Conservation (phyloP, 2,329 filamentous ascomycete genomes). For the Aspergillus arachidicola region DNA sequence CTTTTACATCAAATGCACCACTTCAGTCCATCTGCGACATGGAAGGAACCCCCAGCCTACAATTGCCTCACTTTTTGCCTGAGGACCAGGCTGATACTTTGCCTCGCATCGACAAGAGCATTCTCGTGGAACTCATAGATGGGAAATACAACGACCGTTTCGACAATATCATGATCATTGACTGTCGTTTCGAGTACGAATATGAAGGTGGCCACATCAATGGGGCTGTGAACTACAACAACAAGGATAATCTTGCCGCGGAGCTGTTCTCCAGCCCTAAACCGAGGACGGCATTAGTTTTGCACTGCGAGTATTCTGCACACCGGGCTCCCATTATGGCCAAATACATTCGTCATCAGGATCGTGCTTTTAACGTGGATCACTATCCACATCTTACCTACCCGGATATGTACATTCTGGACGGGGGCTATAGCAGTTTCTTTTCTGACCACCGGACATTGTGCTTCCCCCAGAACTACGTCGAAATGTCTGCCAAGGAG, state of each 20-base stretch:
- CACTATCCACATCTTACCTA: constrained; percentile 88
- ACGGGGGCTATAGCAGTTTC: constrained; percentile 94
- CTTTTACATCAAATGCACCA: constrained; percentile 55
- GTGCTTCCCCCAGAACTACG: constrained; percentile 93
- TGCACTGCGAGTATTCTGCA: constrained; percentile 98
- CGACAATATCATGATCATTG: constrained; percentile 82
- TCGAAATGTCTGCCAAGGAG: constrained; percentile 92
- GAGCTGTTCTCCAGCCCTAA: constrained; percentile 74
- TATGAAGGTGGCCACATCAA: constrained; percentile 95
- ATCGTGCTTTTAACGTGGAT: constrained; percentile 82
- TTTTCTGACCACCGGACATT: constrained; percentile 75
- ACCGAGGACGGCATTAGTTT: constrained; percentile 78
- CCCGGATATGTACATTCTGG: constrained; percentile 94
- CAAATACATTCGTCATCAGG: constrained; percentile 84
- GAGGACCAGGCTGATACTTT: constrained; percentile 82
- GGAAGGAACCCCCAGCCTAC: constrained; percentile 72
- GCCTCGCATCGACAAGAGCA: constrained; percentile 80
- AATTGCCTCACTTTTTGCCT: constrained; percentile 80
- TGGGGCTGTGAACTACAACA: constrained; percentile 92
- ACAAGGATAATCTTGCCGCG: constrained; percentile 82
- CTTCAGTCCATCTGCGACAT: constrained; percentile 81
- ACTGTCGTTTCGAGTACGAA: constrained; percentile 98
- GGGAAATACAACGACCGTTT: constrained; percentile 77
- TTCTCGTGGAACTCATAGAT: constrained; percentile 83
- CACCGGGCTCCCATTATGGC: constrained; percentile 97